A percentile compares a stretch with the other conserved stretches of the same genome.
These are phyloP conservation scores for Hemileccinum impolitum DNA, from an alignment of 768 basidiomycete species.

Conservation along the genomic window DNA sequence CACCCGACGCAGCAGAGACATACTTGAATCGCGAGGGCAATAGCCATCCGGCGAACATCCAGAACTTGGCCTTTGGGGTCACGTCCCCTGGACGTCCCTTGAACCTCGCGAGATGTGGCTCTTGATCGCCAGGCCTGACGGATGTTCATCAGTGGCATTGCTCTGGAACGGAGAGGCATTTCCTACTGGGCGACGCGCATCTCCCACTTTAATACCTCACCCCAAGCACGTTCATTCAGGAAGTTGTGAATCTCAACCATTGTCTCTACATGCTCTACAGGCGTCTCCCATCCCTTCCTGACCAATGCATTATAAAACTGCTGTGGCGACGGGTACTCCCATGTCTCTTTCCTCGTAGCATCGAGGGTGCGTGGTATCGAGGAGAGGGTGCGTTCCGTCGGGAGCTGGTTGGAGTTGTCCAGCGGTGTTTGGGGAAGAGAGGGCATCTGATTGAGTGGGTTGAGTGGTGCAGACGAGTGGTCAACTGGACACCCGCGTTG, in stretches of 20 bases:
- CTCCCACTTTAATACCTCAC: slow-evolving; percentile 94
- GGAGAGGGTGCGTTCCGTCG: slow-evolving; percentile 71
- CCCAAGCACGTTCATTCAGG: slow-evolving; percentile 95
- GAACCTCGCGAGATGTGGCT: slow-evolving; percentile 77
- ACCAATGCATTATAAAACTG: slow-evolving; percentile 98
- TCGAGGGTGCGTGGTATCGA: slow-evolving; percentile 75
- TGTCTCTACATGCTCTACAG: slow-evolving; percentile 91
- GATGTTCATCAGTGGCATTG: neutral
- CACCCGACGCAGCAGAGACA: slow-evolving; percentile 23
- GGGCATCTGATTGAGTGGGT: slow-evolving; percentile 86
- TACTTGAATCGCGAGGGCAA: slow-evolving; percentile 90
- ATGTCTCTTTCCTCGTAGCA: slow-evolving; percentile 36
- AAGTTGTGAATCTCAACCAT: slow-evolving; percentile 99
- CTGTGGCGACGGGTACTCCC: slow-evolving; percentile 98
- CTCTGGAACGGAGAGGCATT: neutral
- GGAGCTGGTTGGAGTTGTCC: slow-evolving; percentile 57
- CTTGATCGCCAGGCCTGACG: slow-evolving; percentile 49
- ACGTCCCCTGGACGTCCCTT: slow-evolving; percentile 89
- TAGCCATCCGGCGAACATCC: slow-evolving; percentile 83
- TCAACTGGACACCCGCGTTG: slow-evolving; percentile 63
- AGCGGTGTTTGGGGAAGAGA: slow-evolving; percentile 63
- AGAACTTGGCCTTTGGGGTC: slow-evolving; percentile 90
- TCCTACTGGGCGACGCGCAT: slow-evolving; percentile 41
- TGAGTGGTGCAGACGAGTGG: slow-evolving; percentile 47
- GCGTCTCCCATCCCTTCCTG: slow-evolving; percentile 95